A percentile compares a stretch with the other conserved stretches of the same genome.
Evolutionary conservation across 2,329 filamentous ascomycete species (phyloP).

Genomic region (Colletotrichum tropicale): DNA sequence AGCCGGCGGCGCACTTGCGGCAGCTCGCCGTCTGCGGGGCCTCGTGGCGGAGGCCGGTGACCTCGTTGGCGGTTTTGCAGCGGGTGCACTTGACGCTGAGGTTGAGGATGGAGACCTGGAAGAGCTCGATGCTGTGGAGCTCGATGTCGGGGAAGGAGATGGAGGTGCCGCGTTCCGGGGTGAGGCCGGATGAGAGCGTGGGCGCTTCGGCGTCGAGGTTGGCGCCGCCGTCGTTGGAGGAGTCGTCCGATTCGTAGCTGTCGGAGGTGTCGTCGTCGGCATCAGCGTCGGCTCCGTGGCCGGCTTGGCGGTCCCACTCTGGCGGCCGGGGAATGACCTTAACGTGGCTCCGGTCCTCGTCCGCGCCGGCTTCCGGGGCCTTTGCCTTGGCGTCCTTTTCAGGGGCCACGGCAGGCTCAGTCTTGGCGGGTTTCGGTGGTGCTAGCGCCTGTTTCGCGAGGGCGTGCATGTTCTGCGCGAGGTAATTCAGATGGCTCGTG

Average conservation of each 20-base stretch:
- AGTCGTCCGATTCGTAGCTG: slow-evolving; percentile 53
- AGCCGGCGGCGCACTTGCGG: slow-evolving; percentile 60
- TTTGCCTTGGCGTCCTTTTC: slow-evolving; percentile 24
- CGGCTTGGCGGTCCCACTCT: slow-evolving; percentile 71
- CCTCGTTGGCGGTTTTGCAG: slow-evolving; percentile 76
- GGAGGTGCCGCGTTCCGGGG: slow-evolving; percentile 71
- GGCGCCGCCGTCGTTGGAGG: slow-evolving; percentile 50
- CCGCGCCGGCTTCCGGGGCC: slow-evolving; percentile 21
- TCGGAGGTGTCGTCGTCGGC: slow-evolving; percentile 45
- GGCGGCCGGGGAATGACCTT: slow-evolving; percentile 76
- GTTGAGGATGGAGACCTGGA: slow-evolving; percentile 70
- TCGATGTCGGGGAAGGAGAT: slow-evolving; percentile 81
- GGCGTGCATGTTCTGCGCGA: slow-evolving; percentile 72
- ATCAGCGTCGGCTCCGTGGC: slow-evolving; percentile 43
- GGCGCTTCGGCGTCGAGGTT: slow-evolving; percentile 35
- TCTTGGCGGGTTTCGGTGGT: slow-evolving; percentile 18
- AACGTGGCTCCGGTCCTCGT: slow-evolving; percentile 66
- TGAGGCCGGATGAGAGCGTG: slow-evolving; percentile 36
- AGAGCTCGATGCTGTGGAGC: slow-evolving; percentile 76
- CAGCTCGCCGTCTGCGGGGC: slow-evolving; percentile 57
- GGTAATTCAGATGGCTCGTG: slow-evolving; percentile 76
- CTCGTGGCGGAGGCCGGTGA: slow-evolving; percentile 67
- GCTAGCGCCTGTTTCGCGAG: slow-evolving; percentile 62
- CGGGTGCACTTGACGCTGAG: slow-evolving; percentile 79
- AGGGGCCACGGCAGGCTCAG: slow-evolving; percentile 12